phyloP scores from a whole-genome alignment of 179 eudicot genomes.

The Corrigiola litoralis region DNA sequence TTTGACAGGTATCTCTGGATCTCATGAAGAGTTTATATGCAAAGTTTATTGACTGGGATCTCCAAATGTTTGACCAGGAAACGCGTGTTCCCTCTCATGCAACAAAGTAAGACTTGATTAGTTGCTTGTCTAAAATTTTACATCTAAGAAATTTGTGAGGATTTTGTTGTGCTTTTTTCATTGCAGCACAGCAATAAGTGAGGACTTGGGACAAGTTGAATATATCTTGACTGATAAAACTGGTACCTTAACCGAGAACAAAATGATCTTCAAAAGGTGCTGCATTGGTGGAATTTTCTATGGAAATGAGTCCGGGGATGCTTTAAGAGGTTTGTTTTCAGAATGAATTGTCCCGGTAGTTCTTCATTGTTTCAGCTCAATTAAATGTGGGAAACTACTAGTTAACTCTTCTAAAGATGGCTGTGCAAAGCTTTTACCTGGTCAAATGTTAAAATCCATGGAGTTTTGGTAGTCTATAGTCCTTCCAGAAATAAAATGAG shows the following conservation, averaged over 20 bases:
- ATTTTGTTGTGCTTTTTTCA: conserved; percentile 24
- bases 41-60: conserved; percentile 96
- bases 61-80: conserved; percentile 79
- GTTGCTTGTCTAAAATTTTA: conserved; percentile 4
- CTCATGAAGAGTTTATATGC: conserved; percentile 96
- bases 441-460: no score
- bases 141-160: background rate
- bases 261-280: conserved; percentile 89
- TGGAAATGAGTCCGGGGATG: conserved; percentile 94
- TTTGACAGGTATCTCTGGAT: conserved; percentile 86
- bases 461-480: no score
- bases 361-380: background rate
- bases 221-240: conserved; percentile 97
- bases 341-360: background rate
- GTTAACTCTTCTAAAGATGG: background rate
- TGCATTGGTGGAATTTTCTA: conserved; percentile 69
- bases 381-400: background rate
- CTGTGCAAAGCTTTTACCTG: no score
- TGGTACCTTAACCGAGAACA: conserved; percentile 93
- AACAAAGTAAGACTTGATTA: conserved; percentile 57
- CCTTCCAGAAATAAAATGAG: no score
- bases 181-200: conserved; percentile 99
- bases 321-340: conserved; percentile 63
- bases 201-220: conserved; percentile 99
- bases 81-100: conserved; percentile 81